Conservation (phyloP, 2,329 filamentous ascomycete genomes). For the Aureobasidium mangrovei region DNA sequence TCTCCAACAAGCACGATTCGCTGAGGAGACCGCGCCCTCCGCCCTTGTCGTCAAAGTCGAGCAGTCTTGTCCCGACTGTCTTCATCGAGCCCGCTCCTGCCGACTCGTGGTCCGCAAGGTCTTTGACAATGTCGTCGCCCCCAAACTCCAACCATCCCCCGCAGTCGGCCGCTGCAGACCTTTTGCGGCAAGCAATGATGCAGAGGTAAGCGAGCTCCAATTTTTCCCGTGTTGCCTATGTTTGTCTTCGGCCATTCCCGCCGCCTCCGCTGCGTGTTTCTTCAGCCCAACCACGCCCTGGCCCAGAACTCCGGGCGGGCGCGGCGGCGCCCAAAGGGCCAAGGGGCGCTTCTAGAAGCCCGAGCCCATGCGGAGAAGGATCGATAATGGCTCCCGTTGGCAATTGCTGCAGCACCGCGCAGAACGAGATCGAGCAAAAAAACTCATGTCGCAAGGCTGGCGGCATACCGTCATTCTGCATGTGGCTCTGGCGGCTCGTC, state of each 20-base stretch:
- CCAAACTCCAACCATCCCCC: slow-evolving; percentile 36
- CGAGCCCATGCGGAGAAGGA: not conserved
- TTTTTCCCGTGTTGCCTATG: slow-evolving; percentile 14
- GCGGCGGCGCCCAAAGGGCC: not conserved
- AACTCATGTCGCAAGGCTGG: not conserved
- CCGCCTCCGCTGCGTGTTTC: not conserved
- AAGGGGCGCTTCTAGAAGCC: slow-evolving; percentile 8
- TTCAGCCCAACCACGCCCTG: not conserved
- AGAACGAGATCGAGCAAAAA: not conserved
- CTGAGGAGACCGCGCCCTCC: slow-evolving; percentile 18
- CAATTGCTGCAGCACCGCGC: slow-evolving; percentile 6
- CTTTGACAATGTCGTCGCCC: slow-evolving; percentile 18
- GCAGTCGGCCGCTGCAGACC: slow-evolving; percentile 42
- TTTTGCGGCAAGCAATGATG: slow-evolving; percentile 50
- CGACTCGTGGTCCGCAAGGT: slow-evolving; percentile 21
- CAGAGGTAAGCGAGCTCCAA: slow-evolving; percentile 44
- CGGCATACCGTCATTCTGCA: slow-evolving; percentile 10
- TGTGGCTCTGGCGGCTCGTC: not conserved
- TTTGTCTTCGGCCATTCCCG: slow-evolving; percentile 1
- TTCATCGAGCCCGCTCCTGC: slow-evolving; percentile 22
- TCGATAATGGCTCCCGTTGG: not conserved
- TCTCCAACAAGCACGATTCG: slow-evolving; percentile 10
- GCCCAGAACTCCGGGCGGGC: slow-evolving; percentile 8
- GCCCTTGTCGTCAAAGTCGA: slow-evolving; percentile 30
- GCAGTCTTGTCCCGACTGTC: slow-evolving; percentile 37